These are phyloP conservation scores for Parastagonospora avenae DNA, from an alignment of 2,329 filamentous ascomycete species.

Conservation along the genomic window DNA sequence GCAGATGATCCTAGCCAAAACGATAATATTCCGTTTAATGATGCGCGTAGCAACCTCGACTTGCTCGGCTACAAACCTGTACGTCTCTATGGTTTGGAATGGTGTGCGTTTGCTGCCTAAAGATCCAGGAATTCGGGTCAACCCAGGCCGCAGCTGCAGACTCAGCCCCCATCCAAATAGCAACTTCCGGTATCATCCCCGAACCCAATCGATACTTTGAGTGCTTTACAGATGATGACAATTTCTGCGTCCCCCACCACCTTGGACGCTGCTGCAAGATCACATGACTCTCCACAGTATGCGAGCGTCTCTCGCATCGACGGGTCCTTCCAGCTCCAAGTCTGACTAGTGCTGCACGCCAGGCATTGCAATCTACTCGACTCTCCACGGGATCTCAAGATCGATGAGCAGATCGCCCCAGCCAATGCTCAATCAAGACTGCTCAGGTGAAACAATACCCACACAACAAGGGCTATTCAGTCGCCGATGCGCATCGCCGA, in stretches of 20 bases:
- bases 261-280: not conserved
- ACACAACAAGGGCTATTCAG: slow-evolving; percentile 5
- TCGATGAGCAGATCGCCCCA: not conserved
- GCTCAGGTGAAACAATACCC: slow-evolving; percentile 19
- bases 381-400: slow-evolving; percentile 3
- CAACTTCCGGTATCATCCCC: not conserved
- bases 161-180: slow-evolving; percentile 7
- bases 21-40: slow-evolving; percentile 5
- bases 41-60: slow-evolving; percentile 10
- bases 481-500: slow-evolving; percentile 7
- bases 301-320: slow-evolving; percentile 14
- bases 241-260: not conserved
- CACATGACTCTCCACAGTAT: slow-evolving; percentile 15
- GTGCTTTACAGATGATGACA: not conserved
- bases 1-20: slow-evolving; percentile 7
- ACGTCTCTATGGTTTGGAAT: slow-evolving; percentile 5
- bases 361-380: slow-evolving; percentile 5
- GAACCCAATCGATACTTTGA: not conserved
- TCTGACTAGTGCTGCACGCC: slow-evolving; percentile 2
- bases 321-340: slow-evolving; percentile 2
- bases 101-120: slow-evolving; percentile 18
- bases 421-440: slow-evolving; percentile 4
- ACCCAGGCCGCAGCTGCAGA: slow-evolving; percentile 9
- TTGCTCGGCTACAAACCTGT: slow-evolving; percentile 8
- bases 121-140: slow-evolving; percentile 11